phyloP scores from a whole-genome alignment of 306 rosid genomes.

The Prunus dulcis region DNA sequence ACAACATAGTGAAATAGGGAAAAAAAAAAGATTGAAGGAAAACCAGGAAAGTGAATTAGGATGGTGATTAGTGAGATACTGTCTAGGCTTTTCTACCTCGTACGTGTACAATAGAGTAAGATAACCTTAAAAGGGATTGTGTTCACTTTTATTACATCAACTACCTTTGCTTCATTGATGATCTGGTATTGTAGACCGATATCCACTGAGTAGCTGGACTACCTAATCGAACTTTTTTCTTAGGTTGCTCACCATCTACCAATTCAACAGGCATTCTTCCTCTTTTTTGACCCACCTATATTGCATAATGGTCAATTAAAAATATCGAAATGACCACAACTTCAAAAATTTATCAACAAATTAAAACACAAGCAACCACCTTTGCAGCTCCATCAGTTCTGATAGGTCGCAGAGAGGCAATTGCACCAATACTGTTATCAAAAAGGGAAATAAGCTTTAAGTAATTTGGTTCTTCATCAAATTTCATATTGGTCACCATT shows the following conservation, averaged over 20 bases:
- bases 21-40: background rate
- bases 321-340: background rate
- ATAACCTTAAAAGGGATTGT: background rate
- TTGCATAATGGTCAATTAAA: background rate
- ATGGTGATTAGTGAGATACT: background rate
- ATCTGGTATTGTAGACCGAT: slow-evolving; percentile 34
- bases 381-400: slow-evolving; percentile 36
- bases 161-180: slow-evolving; percentile 41
- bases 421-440: slow-evolving; percentile 23
- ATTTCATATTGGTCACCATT: slow-evolving; percentile 40
- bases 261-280: slow-evolving; percentile 28
- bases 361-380: slow-evolving; percentile 13
- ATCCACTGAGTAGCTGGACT: slow-evolving; percentile 37
- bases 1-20: background rate
- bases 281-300: slow-evolving; percentile 36
- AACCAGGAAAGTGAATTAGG: background rate
- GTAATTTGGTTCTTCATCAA: slow-evolving; percentile 40
- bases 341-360: background rate
- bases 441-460: slow-evolving; percentile 32
- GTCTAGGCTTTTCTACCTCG: slow-evolving; percentile 2
- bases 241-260: slow-evolving; percentile 26
- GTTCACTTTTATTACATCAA: background rate
- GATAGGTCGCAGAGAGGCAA: slow-evolving; percentile 33
- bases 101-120: background rate
- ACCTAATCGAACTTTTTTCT: slow-evolving; percentile 32